Percentiles rank a stretch among this genome's conserved stretches.
phyloP scores from a whole-genome alignment of 192 early-diverging fungal species.

The Mortierella claussenii region DNA sequence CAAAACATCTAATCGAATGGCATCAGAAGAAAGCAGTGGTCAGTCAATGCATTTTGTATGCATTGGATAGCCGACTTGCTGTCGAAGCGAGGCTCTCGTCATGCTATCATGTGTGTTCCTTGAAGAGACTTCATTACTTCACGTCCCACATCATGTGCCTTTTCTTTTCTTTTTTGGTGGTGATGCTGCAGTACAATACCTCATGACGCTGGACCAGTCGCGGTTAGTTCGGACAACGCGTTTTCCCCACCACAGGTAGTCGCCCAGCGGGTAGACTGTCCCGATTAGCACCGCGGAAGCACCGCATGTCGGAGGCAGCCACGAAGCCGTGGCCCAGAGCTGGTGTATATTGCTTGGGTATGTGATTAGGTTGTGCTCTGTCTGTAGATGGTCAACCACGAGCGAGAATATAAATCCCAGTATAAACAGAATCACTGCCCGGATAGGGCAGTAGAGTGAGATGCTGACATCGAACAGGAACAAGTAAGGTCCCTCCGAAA shows the following conservation, averaged over 20 bases:
- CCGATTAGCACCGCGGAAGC: conserved; percentile 64
- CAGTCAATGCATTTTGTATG: too few species aligned
- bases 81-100: neutral
- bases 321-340: conserved; percentile 66
- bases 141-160: conserved; percentile 5
- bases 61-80: too few species aligned
- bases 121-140: too few species aligned
- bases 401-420: conserved; percentile 70
- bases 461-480: conserved; percentile 21
- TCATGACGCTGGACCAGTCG: conserved; percentile 68
- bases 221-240: conserved; percentile 52
- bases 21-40: too few species aligned
- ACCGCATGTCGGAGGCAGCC: conserved; percentile 73
- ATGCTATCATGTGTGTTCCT: neutral
- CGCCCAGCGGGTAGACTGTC: conserved; percentile 65
- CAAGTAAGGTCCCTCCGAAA: conserved; percentile 31
- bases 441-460: conserved; percentile 57
- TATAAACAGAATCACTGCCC: conserved; percentile 64
- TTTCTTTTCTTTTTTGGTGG: neutral
- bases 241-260: conserved; percentile 58
- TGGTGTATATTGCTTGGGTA: conserved; percentile 57
- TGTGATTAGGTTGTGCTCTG: conserved; percentile 64
- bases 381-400: conserved; percentile 70
- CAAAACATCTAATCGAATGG: conserved; percentile 48
- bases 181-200: too few species aligned